Percentiles rank a stretch among this genome's conserved stretches.
Conservation (phyloP, 208 protist genomes). For the Acanthamoeba quina region DNA sequence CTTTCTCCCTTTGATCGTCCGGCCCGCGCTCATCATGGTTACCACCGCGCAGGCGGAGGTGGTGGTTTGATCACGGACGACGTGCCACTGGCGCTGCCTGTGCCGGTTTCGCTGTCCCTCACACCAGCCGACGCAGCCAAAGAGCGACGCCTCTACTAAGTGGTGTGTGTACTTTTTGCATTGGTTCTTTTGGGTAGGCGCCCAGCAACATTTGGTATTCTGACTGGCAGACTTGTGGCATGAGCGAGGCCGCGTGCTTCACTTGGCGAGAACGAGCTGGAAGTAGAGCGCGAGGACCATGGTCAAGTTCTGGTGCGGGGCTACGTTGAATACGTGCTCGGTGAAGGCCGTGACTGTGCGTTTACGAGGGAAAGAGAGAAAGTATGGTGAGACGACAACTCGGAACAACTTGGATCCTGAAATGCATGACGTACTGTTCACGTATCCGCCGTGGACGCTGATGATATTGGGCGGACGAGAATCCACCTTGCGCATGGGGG, state of each 20-base stretch:
- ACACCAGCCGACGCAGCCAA: not conserved
- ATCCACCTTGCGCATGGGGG: not conserved
- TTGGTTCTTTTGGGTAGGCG: too few species aligned
- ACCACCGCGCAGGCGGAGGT: not conserved
- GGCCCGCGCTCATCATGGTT: not conserved
- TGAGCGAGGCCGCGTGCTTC: too few species aligned
- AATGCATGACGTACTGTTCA: not conserved
- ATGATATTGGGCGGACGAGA: not conserved
- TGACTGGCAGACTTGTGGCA: too few species aligned
- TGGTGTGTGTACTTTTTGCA: too few species aligned
- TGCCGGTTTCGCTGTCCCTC: not conserved
- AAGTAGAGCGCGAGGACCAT: not conserved
- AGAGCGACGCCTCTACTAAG: slow-evolving; percentile 7
- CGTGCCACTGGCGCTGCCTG: not conserved
- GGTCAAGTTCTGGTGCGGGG: slow-evolving; percentile 22
- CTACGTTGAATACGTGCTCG: not conserved
- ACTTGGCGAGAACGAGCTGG: not conserved
- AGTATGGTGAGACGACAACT: not conserved
- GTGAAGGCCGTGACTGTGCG: not conserved
- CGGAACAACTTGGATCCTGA: too few species aligned
- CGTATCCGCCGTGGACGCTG: not conserved
- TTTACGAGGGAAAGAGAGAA: not conserved
- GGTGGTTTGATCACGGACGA: slow-evolving; percentile 9
- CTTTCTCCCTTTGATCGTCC: too few species aligned
- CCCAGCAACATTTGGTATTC: too few species aligned